Base-by-base conservation (phyloP, 2,329 filamentous ascomycete species). In the Trichocomaceae sp. region DNA sequence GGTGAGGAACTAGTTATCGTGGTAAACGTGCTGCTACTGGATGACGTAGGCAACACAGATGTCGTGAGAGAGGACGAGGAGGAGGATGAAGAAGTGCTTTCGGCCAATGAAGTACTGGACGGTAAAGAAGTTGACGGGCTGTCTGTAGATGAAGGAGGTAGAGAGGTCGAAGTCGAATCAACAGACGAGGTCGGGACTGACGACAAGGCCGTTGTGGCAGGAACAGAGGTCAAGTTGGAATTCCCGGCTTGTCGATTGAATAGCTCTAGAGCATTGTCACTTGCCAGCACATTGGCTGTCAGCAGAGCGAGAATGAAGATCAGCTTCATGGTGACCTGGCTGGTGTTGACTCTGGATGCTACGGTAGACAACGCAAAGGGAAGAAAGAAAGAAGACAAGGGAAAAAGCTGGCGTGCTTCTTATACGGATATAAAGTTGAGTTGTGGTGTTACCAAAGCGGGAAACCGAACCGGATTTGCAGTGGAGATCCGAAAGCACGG, bases 91-190 rank as follows among this genome's bases (percentile, higher is more conserved):
- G 39, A 35, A 35, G 31, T 35, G 55, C 6, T 58, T 58, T 3
- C 66, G 65, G 5, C 26, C 26, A 41, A 61, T 64, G 1, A 69
- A 58, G 1, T 62, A 62, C 50, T 73, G 70, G 2, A 66, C 64
- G 22, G 63, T 58, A 58, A 66, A 52, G 50, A 22, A 2, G 51
- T 37, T 20, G 31, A 23, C 31, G 9, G 31, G 9, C 12, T 35
- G 12, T 35, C 31, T 3, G 9, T 5, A 15, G 31, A 13, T 39
- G 45, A 37, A 23, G 35, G 41, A 29, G 51, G 23, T 3, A 44
- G 47, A 7, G 46, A 49, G 3, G 52, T 53, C 5, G 45, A 42
- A 3, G 51, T 48, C 13, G 33, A 33, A 35, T 15, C 23, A 35
- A 44, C 45, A 45, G 54, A 52, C 15, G 54, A 47, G 12, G 54